These are phyloP conservation scores for Diaporthe helianthi DNA, from an alignment of 2,329 filamentous ascomycete species.

Conservation along the genomic window DNA sequence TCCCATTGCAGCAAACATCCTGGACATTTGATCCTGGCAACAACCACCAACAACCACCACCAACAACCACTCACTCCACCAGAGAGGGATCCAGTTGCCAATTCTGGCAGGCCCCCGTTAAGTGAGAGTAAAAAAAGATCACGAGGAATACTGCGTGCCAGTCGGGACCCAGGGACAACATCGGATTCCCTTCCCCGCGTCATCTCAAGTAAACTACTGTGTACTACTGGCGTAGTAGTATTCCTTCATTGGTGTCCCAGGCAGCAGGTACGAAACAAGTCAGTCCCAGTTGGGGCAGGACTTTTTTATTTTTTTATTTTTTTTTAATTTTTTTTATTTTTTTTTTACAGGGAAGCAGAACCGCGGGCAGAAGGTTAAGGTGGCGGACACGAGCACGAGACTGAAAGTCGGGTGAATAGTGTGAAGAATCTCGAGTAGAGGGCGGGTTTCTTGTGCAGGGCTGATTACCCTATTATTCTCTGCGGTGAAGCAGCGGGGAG, in stretches of 20 bases:
- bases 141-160: conserved; percentile 20
- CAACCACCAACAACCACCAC: too few relatives aligned
- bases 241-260: not conserved
- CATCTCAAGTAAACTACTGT: not conserved
- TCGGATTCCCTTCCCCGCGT: conserved; percentile 24
- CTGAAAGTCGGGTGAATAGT: not conserved
- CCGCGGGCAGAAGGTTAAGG: not conserved
- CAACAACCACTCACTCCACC: too few relatives aligned
- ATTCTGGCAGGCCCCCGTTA: conserved; percentile 28
- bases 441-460: not conserved
- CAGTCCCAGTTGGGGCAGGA: not conserved
- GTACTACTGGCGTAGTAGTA: not conserved
- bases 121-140: conserved; percentile 16
- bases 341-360: not conserved
- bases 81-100: conserved; percentile 6
- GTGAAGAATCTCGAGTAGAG: not conserved
- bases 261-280: not conserved
- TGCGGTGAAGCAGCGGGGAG: not conserved
- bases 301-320: too few relatives aligned
- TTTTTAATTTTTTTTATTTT: too few relatives aligned
- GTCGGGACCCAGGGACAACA: not conserved
- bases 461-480: too few relatives aligned
- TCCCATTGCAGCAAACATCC: not conserved
- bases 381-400: not conserved
- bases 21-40: not conserved